Evolutionary conservation across 257 asterid genomes (phyloP).

Genomic region (Thymus mandschuricus): DNA sequence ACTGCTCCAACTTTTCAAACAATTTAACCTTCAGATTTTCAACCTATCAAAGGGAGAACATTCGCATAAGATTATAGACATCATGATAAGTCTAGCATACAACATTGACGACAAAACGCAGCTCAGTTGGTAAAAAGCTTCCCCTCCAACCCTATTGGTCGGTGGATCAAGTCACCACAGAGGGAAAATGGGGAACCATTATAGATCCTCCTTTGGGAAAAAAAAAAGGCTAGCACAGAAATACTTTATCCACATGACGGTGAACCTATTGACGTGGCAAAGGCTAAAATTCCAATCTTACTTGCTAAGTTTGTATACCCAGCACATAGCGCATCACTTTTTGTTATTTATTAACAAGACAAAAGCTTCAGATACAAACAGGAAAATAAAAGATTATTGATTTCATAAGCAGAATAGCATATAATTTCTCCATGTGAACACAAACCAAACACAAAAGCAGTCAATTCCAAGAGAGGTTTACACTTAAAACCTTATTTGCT

Average conservation of each 20-base stretch:
- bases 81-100: conserved; percentile 23
- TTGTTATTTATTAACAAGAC: background rate
- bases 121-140: too few species aligned
- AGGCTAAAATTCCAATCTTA: background rate
- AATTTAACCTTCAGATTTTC: conserved; percentile 88
- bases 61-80: conserved; percentile 19
- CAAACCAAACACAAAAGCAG: background rate
- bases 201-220: too few species aligned
- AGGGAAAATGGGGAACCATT: too few species aligned
- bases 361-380: background rate
- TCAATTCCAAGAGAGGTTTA: background rate
- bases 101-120: background rate
- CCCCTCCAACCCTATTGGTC: too few species aligned
- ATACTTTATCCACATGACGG: conserved; percentile 9
- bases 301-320: background rate
- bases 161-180: too few species aligned
- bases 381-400: conserved; percentile 18
- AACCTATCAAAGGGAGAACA: conserved; percentile 59
- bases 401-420: conserved; percentile 25
- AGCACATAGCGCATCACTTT: background rate
- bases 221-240: background rate
- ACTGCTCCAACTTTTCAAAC: conserved; percentile 91
- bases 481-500: background rate
- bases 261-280: background rate
- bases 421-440: conserved; percentile 13